A percentile compares a stretch with the other conserved stretches of the same genome.
phyloP scores from a whole-genome alignment of 495 filamentous ascomycete species.

The Penicillium steckii region DNA sequence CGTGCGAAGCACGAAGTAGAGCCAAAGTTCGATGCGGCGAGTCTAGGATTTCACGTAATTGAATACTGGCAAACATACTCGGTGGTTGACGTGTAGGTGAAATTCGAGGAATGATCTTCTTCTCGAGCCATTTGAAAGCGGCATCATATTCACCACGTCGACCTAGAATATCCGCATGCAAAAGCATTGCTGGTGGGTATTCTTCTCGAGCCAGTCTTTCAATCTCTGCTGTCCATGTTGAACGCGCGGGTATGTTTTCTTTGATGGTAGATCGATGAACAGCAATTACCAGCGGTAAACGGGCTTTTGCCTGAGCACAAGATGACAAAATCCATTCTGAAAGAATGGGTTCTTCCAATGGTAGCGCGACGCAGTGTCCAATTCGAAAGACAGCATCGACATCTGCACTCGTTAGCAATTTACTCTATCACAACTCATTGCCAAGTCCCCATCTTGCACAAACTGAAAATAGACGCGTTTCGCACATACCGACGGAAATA shows the following conservation, averaged over 20 bases:
- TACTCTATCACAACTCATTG: too few species aligned
- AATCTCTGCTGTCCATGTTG: slow-evolving; percentile 13
- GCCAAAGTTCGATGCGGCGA: slow-evolving; percentile 31
- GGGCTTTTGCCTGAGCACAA: slow-evolving; percentile 27
- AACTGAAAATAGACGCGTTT: neutral
- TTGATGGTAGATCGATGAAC: slow-evolving; percentile 9
- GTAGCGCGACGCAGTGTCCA: slow-evolving; percentile 10
- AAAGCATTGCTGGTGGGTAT: slow-evolving; percentile 30
- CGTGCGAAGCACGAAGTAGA: slow-evolving; percentile 15
- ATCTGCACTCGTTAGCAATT: slow-evolving; percentile 18
- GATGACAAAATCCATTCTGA: slow-evolving; percentile 24
- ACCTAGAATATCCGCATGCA: slow-evolving; percentile 30
- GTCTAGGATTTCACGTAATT: neutral
- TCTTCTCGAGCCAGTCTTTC: slow-evolving; percentile 22
- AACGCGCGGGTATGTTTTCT: slow-evolving; percentile 1
- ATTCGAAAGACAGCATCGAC: slow-evolving; percentile 29
- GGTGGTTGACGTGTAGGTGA: slow-evolving; percentile 7
- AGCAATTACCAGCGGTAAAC: slow-evolving; percentile 6
- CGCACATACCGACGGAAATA: slow-evolving; percentile 28
- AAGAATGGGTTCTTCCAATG: neutral
- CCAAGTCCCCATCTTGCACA: too few species aligned
- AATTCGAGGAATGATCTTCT: slow-evolving; percentile 22
- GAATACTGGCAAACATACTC: slow-evolving; percentile 9
- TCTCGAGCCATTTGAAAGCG: slow-evolving; percentile 23
- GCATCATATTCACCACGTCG: slow-evolving; percentile 17